Evolutionary conservation across 192 early-diverging fungal genomes (phyloP).

Genomic region (Coemansia erecta): DNA sequence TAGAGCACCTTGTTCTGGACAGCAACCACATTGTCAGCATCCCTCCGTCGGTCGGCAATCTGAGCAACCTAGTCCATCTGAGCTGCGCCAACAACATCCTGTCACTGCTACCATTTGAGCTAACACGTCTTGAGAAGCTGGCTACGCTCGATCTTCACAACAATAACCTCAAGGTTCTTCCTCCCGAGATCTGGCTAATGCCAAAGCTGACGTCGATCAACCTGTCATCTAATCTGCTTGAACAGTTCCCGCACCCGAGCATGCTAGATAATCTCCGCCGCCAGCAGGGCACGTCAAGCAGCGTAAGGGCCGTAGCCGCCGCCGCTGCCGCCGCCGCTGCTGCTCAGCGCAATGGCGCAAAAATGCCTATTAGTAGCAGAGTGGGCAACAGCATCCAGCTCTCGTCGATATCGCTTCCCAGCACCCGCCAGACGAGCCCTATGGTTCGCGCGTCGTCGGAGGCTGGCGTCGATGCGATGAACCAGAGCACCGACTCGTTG

Average conservation of each 20-base stretch:
- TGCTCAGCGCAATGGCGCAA: conserved; percentile 38
- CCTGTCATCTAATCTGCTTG: conserved; percentile 76
- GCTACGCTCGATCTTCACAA: conserved; percentile 68
- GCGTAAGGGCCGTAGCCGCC: conserved; percentile 42
- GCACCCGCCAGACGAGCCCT: conserved; percentile 36
- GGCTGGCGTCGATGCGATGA: conserved; percentile 3
- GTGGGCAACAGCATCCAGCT: conserved; percentile 31
- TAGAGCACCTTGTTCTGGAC: conserved; percentile 64
- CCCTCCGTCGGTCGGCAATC: conserved; percentile 58
- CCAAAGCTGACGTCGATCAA: conserved; percentile 68
- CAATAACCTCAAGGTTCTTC: conserved; percentile 72
- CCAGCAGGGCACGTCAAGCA: conserved; percentile 49
- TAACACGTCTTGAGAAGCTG: conserved; percentile 63
- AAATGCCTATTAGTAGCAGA: conserved; percentile 14
- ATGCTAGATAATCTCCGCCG: conserved; percentile 51
- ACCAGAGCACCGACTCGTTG: neutral
- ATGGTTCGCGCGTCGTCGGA: conserved; percentile 38
- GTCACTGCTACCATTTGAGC: conserved; percentile 65
- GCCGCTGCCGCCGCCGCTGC: conserved; percentile 51
- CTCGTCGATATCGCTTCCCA: conserved; percentile 24
- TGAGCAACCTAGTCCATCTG: conserved; percentile 56
- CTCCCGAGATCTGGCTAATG: conserved; percentile 77
- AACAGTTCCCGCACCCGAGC: conserved; percentile 75
- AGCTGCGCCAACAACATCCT: conserved; percentile 70
- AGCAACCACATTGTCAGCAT: conserved; percentile 72